Evolutionary conservation across 257 asterid species (phyloP).

Genomic region (Agastache rugosa): DNA sequence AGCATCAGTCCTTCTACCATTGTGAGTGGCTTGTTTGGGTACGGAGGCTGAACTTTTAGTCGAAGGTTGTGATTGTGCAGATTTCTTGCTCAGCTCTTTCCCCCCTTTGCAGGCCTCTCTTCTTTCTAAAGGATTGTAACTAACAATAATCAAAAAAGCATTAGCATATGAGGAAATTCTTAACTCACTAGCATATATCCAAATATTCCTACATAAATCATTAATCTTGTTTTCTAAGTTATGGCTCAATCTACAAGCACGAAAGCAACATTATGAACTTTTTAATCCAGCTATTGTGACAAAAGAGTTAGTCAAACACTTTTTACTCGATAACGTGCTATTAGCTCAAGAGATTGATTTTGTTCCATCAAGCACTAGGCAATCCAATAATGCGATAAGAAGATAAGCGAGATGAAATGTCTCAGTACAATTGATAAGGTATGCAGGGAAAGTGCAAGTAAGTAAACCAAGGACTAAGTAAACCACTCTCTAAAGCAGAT

Average conservation of each 20-base stretch:
- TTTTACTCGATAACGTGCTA: neutral
- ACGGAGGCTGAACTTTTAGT: slow-evolving; percentile 58
- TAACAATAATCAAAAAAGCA: slow-evolving; percentile 28
- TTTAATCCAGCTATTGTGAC: neutral
- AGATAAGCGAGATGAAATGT: neutral
- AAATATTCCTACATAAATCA: neutral
- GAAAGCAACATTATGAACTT: neutral
- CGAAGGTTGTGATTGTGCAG: slow-evolving; percentile 62
- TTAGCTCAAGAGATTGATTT: neutral
- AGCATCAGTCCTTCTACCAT: slow-evolving; percentile 56
- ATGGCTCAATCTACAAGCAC: neutral
- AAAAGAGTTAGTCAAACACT: neutral
- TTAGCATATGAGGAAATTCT: neutral
- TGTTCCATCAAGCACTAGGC: neutral
- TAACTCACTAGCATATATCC: neutral
- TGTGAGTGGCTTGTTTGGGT: slow-evolving; percentile 59
- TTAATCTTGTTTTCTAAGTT: neutral
- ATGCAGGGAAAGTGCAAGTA: neutral
- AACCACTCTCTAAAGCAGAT: neutral
- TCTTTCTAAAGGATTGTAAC: slow-evolving; percentile 91
- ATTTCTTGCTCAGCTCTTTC: slow-evolving; percentile 76
- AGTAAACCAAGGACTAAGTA: neutral
- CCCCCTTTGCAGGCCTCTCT: slow-evolving; percentile 90
- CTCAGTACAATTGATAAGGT: neutral
- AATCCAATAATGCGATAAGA: neutral